Base-by-base conservation (phyloP, 371 early-diverging fungal species). In the Mortierella sp. region DNA sequence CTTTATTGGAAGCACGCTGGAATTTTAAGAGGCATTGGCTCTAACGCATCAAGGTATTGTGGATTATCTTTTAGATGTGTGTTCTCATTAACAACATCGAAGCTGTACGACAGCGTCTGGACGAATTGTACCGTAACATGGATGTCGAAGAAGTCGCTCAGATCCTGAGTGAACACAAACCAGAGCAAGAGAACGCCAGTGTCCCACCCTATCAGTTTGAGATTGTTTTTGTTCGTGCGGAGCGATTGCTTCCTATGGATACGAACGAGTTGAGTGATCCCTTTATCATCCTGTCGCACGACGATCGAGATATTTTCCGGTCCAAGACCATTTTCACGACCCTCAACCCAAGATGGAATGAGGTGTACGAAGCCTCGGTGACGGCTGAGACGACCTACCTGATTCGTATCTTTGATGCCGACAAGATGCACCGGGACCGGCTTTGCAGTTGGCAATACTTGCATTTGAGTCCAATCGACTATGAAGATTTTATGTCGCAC, bases 281-380 rank as follows among this genome's bases (percentile, higher is more conserved):
- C 0, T 93, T 91, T 67, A 90, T 94, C 60, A 86, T 94, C n/a
- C 80, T 93, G 44, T 83, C 84, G 7, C 87, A 88, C 53, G 87
- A 87, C 18, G 82, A 86, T 60, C 77, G 81, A 28, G 84, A 83
- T 72, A 85, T 88, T 53, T 91, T 82, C 60, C 85, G 84, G 62
- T 90, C 89, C 48, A 89, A 86, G 37, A 90, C 86, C 21, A 90
- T 93, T 15, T 87, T 85, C 60, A 93, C 93, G 51, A 85, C 92
- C 0, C 69, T 94, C 21, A 95, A 94, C 68, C 96, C 96, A 14
- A 89, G 93, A 7, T 97, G 98, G 98, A 95, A 97, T 74, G 94
- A 97, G 81, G 87, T 91, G 18, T 96, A 94, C 82, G 91, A 96
- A 64, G 82, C 95, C 1, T 86, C 87, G 62, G 83, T 94, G 81